Base-by-base conservation (phyloP, 805 yeast species). In the Maudiozyma barnettii region DNA sequence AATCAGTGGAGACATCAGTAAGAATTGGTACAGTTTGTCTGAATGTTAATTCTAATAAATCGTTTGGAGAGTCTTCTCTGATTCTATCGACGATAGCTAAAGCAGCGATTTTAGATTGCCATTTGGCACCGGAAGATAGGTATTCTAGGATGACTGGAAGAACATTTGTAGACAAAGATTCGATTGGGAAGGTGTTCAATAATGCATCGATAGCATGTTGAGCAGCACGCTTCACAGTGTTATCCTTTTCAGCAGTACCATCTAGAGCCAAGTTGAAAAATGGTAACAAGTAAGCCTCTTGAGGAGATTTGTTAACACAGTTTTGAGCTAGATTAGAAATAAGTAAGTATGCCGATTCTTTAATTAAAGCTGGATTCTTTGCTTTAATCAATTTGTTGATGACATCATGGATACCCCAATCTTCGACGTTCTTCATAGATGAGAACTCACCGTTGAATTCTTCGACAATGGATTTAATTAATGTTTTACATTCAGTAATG, bases 1-100 rank as follows among this genome's bases (percentile, higher is more conserved):
- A 88, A 65, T 91, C 99, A 48, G 95, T 91, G 54, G 96, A 79
- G 70, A 82, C 77, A 67, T 87, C 95, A 31, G 95, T 87, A 59
- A 91, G 74, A 9, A 84, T 76, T 36, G 99, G 98, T 31, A 91
- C 79, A 4, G 87, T 77, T 47, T 76, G 77, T 51, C 81, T 80
- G 66, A 91, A 91, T 56, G 82, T 80, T 61, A 82, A 65, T 68
- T 91, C 96, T 55, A 91, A 72, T 58, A 86, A 74, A 69, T 93
- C 98, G 37, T 83, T 78, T 48, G 96, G 93, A 39, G 84, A 80
- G 44, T 84, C 88, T 51, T 78, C 87, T 50, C 84, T 74, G 47
- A 90, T 74, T 61, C 74, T 80, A 63, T 89, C 95, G 48, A 90
- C 68, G 5, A 80, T 60, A 54, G 77, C 79, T 61, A 91, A 74